A percentile compares a stretch with the other conserved stretches of the same genome.
Evolutionary conservation across 176 grass and related monocot species (phyloP).

Genomic region (Carex kokanica): DNA sequence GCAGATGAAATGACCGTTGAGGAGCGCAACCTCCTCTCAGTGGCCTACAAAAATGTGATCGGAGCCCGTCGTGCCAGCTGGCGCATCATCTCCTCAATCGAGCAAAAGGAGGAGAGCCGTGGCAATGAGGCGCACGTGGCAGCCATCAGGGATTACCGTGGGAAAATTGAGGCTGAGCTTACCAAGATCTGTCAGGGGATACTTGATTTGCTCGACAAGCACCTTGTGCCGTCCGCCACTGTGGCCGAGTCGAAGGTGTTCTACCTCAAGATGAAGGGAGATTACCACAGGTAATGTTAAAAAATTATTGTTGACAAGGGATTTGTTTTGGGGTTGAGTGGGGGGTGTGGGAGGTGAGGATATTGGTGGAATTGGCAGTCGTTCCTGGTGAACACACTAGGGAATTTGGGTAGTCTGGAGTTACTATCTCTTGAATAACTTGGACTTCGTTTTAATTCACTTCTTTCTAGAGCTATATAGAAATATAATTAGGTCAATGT

Average conservation of each 20-base stretch:
- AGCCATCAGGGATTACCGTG: conserved; percentile 60
- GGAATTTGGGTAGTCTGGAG: background rate
- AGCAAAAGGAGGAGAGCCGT: conserved; percentile 86
- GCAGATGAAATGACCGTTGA: conserved; percentile 72
- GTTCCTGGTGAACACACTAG: background rate
- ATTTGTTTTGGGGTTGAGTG: background rate
- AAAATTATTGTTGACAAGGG: background rate
- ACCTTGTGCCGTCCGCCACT: conserved; percentile 70
- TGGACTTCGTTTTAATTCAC: background rate
- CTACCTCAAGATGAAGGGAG: conserved; percentile 95
- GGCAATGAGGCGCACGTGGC: conserved; percentile 66
- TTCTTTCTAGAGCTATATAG: background rate
- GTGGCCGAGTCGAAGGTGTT: conserved; percentile 81
- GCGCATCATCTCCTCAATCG: conserved; percentile 85
- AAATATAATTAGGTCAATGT: background rate
- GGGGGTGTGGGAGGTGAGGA: background rate
- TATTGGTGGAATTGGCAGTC: too few relatives aligned
- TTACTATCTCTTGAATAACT: background rate
- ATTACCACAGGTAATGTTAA: conserved; percentile 64
- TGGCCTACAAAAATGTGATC: conserved; percentile 92
- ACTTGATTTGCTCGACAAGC: conserved; percentile 67
- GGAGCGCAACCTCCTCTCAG: conserved; percentile 86
- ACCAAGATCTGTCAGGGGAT: conserved; percentile 76
- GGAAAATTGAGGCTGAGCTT: conserved; percentile 82
- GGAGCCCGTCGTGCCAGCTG: conserved; percentile 67